Conservation (phyloP, 441 rosid species). For the Pelargonium exstipulatum region DNA sequence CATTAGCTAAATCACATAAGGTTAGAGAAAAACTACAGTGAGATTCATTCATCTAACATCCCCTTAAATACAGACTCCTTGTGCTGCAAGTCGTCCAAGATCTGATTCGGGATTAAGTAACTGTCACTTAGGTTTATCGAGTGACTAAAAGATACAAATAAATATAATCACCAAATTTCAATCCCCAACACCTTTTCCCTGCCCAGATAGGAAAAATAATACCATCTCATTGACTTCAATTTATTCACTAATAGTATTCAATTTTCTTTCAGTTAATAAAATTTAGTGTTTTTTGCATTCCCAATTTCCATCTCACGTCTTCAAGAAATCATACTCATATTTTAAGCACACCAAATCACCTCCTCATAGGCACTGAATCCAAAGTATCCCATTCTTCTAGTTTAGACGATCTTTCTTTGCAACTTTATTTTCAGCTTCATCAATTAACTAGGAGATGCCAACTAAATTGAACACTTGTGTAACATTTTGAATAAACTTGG, state of each 20-base stretch:
- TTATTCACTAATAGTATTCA: background rate
- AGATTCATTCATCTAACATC: background rate
- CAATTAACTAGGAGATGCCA: conserved; percentile 6
- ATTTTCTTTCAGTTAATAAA: background rate
- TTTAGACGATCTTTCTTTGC: background rate
- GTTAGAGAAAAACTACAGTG: background rate
- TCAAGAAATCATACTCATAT: background rate
- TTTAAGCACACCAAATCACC: background rate
- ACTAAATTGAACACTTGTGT: background rate
- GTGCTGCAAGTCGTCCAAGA: background rate
- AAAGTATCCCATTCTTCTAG: background rate
- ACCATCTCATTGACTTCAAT: background rate
- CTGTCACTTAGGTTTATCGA: background rate
- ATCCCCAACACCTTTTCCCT: background rate
- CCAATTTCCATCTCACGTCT: background rate
- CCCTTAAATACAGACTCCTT: conserved; percentile 4
- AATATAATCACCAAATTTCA: background rate
- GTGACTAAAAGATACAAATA: conserved; percentile 1
- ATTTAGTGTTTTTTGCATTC: background rate
- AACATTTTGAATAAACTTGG: background rate
- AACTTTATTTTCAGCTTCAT: conserved; percentile 6
- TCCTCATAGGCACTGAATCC: background rate
- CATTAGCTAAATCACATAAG: background rate
- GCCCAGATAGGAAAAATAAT: background rate
- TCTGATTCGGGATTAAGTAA: background rate